A percentile compares a stretch with the other conserved stretches of the same genome.
These are phyloP conservation scores for Claviceps capensis DNA, from an alignment of 2,329 filamentous ascomycete genomes.

Conservation along the genomic window DNA sequence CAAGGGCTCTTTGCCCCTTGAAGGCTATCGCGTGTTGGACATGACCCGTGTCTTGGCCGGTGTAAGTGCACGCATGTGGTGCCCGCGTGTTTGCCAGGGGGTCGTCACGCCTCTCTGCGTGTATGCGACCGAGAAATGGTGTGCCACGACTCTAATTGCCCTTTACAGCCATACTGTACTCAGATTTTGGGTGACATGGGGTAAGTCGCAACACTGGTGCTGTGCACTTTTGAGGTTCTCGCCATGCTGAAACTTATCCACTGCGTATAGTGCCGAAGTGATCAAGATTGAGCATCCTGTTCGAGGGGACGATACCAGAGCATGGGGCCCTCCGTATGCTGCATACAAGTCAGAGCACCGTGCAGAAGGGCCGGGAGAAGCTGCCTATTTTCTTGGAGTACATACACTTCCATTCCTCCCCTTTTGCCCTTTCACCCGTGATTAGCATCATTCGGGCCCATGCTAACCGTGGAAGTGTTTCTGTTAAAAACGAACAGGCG, in stretches of 20 bases:
- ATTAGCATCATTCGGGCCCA: neutral
- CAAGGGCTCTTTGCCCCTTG: constrained; percentile 45
- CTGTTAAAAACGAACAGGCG: constrained; percentile 37
- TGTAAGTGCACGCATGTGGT: constrained; percentile 37
- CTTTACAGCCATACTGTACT: constrained; percentile 78
- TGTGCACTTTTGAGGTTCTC: too few species aligned
- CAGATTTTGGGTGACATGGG: constrained; percentile 93
- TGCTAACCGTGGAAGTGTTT: neutral
- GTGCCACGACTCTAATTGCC: neutral
- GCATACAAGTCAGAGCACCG: constrained; percentile 50
- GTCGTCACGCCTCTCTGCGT: too few species aligned
- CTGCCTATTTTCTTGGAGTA: constrained; percentile 87
- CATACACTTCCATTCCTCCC: constrained; percentile 1
- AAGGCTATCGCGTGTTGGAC: constrained; percentile 80
- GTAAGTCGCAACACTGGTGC: constrained; percentile 35
- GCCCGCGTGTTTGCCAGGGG: neutral
- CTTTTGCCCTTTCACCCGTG: neutral
- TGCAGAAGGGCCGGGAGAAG: constrained; percentile 66
- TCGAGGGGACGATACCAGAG: constrained; percentile 83
- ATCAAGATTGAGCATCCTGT: constrained; percentile 95
- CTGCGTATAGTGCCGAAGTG: constrained; percentile 60
- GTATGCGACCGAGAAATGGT: too few species aligned
- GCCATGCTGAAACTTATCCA: neutral
- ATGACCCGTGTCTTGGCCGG: constrained; percentile 95
- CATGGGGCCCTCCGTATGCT: constrained; percentile 93